Percentiles rank a stretch among this genome's conserved stretches.
These are phyloP conservation scores for Picochlorum sp. DNA, from an alignment of 139 green algal genomes.

Conservation along the genomic window DNA sequence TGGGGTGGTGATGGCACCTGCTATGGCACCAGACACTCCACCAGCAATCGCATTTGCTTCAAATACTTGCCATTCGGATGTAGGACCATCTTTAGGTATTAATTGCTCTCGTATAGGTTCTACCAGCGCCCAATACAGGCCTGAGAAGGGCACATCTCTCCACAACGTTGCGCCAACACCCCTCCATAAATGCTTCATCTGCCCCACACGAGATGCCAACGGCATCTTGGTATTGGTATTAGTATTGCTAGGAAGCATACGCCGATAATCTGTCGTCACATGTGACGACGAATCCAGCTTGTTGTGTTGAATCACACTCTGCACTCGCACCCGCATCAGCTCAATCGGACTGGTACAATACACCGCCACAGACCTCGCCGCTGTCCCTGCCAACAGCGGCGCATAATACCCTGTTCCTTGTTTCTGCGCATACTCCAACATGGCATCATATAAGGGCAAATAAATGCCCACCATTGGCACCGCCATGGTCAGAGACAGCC, in stretches of 20 bases:
- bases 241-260: too few relatives aligned
- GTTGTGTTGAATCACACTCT: conserved; percentile 28
- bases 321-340: conserved; percentile 66
- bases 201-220: conserved; percentile 2
- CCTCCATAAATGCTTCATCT: conserved; percentile 50
- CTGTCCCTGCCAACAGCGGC: conserved; percentile 57
- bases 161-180: conserved; percentile 72
- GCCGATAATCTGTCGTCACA: too few relatives aligned
- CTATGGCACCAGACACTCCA: conserved; percentile 53
- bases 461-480: conserved; percentile 91
- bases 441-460: conserved; percentile 85
- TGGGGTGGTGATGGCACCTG: conserved; percentile 80
- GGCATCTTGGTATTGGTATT: too few relatives aligned
- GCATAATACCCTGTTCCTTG: conserved; percentile 17
- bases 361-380: conserved; percentile 55
- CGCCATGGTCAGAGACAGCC: conserved; percentile 59
- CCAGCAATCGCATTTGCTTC: conserved; percentile 55
- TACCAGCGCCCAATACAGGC: conserved; percentile 84
- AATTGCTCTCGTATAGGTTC: conserved; percentile 63
- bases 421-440: conserved; percentile 36
- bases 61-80: conserved; percentile 35
- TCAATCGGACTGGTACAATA: conserved; percentile 74
- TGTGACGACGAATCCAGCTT: too few relatives aligned
- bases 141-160: conserved; percentile 89
- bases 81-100: conserved; percentile 11